A percentile compares a stretch with the other conserved stretches of the same genome.
Evolutionary conservation across 1,139 yeast genomes (phyloP).

Genomic region (Scheffersomyces segobiensis): DNA sequence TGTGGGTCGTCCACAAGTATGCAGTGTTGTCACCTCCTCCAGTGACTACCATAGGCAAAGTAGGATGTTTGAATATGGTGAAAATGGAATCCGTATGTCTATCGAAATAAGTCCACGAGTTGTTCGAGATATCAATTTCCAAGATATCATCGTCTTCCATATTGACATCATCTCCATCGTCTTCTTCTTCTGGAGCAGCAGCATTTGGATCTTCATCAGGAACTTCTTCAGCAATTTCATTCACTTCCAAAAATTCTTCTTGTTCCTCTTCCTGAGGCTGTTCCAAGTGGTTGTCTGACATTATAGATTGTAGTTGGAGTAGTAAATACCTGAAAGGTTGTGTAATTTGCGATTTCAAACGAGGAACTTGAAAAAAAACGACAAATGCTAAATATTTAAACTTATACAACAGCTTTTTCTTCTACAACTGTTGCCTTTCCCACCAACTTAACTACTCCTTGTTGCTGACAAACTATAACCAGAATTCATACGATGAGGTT

Average conservation of each 20-base stretch:
- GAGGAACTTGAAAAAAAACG: background rate
- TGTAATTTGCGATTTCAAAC: background rate
- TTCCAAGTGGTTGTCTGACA: slow-evolving; percentile 7
- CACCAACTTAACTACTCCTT: background rate
- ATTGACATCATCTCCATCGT: slow-evolving; percentile 30
- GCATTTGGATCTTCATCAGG: slow-evolving; percentile 36
- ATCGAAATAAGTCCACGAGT: slow-evolving; percentile 88
- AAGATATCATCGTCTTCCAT: slow-evolving; percentile 22
- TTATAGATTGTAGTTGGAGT: background rate
- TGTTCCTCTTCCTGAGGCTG: slow-evolving; percentile 28
- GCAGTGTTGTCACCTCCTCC: slow-evolving; percentile 94
- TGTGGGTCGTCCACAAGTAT: slow-evolving; percentile 87
- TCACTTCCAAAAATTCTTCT: slow-evolving; percentile 54
- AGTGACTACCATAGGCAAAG: slow-evolving; percentile 70
- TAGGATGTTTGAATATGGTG: slow-evolving; percentile 76
- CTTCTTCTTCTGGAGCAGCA: slow-evolving; percentile 41
- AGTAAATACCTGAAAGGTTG: background rate
- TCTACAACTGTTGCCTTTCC: background rate
- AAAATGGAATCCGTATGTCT: slow-evolving; percentile 84
- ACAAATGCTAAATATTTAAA: background rate
- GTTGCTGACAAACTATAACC: background rate
- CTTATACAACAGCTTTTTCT: background rate
- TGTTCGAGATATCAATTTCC: slow-evolving; percentile 75
- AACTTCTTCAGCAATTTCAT: slow-evolving; percentile 65
- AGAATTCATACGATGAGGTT: background rate